Conservation (phyloP, 306 rosid species). For the Senna tora region DNA sequence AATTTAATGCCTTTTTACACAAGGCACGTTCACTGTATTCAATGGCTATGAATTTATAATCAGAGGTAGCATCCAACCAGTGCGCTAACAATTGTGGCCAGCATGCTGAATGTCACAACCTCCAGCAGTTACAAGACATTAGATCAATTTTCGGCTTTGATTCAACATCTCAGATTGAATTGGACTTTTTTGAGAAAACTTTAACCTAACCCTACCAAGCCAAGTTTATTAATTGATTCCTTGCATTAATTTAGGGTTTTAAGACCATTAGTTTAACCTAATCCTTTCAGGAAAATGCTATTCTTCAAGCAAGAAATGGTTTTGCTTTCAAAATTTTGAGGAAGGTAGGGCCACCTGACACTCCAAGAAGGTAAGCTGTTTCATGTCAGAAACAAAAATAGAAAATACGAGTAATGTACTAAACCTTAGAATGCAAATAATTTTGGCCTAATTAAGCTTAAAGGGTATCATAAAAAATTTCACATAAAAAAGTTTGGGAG, state of each 20-base stretch:
- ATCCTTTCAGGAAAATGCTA: neutral
- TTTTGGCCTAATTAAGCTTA: neutral
- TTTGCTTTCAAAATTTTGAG: neutral
- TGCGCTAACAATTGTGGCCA: neutral
- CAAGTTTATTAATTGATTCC: neutral
- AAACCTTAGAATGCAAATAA: neutral
- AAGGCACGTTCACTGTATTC: neutral
- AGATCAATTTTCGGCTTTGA: neutral
- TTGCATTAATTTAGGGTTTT: neutral
- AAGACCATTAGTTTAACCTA: neutral
- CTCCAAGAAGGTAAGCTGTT: neutral
- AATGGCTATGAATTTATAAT: neutral
- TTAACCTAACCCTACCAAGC: neutral
- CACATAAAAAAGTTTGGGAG: neutral
- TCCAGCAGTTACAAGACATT: neutral
- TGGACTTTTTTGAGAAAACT: neutral
- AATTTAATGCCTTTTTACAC: neutral
- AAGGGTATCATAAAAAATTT: neutral
- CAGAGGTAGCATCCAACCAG: neutral
- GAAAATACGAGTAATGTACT: neutral
- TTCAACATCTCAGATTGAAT: neutral
- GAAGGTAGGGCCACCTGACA: neutral
- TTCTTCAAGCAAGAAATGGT: neutral
- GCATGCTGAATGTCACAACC: neutral
- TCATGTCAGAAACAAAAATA: conserved; percentile 9